Evolutionary conservation across 2,329 filamentous ascomycete species (phyloP), one percentile per base, ranked within the genome.

Genomic region (Leptographium lundbergii): DNA sequence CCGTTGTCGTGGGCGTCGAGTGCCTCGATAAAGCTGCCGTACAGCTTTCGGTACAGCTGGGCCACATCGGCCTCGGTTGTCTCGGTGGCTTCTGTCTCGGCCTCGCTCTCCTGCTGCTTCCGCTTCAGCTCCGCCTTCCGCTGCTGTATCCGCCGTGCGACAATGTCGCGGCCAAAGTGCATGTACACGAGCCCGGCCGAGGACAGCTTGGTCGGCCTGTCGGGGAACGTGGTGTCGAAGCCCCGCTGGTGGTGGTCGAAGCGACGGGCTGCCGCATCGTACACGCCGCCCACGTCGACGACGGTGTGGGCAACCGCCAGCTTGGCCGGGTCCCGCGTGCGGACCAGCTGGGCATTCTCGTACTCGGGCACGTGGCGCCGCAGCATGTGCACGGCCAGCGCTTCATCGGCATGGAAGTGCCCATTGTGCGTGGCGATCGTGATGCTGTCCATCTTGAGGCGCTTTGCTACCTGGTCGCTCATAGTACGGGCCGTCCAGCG

Each of bases 401-500:
- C 92, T 77, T 99, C 94, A 73, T 99, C 94, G 71, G 94, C 94
- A 77, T 99, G 94, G 81, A 99, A 99, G 78, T 96, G 91, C 66
- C 94, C 94, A 75, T 87, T 96, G 81, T 99, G 94, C 34, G 94
- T 99, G 69, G 91, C 94, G 70, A 96, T 95, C 66, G 84, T 74
- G 64, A 87, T 75, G 59, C 76, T 74, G 63, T 82, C 78, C 66
- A 86, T 89, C 81, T 95, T 96, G 71, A 95, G 75, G 72, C 89
- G 87, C 76, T 97, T 97, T 63, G 86, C 75, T 68, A 85, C 81
- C 78, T 89, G 82, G 67, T 85, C 61, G 14, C 60, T 78, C 85
- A 88, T 88, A 13, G 24, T 51, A 7, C 48, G 48, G 7, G 25
- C 13, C 3, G 17, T 32, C 48, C 24, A 32, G 6, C 24, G 24